Evolutionary conservation across 2,329 filamentous ascomycete species (phyloP).

Genomic region (Pyrenochaeta sp.): DNA sequence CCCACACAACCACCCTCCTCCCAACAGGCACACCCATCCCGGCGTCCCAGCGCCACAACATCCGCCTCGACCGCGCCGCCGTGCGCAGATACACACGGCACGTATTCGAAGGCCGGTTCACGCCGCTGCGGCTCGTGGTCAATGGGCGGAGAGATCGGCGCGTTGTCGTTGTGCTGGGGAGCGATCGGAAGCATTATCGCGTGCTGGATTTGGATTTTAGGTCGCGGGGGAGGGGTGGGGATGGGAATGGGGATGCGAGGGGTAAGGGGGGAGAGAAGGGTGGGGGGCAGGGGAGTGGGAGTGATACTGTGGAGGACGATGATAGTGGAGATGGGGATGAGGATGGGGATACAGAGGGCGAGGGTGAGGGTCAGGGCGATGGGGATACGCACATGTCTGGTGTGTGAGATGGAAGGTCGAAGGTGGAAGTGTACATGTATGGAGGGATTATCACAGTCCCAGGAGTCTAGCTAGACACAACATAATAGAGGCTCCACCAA

Average conservation of each 20-base stretch:
- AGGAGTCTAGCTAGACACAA: too few species aligned
- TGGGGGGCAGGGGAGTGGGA: conserved; percentile 8
- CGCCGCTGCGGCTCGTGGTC: conserved; percentile 59
- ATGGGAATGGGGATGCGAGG: conserved; percentile 21
- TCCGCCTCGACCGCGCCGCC: conserved; percentile 9
- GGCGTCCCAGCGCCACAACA: background rate
- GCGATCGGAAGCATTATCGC: conserved; percentile 61
- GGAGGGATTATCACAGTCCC: too few species aligned
- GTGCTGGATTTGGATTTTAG: conserved; percentile 62
- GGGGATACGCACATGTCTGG: too few species aligned
- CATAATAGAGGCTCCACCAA: too few species aligned
- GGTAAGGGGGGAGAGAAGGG: conserved; percentile 24
- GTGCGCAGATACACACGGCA: conserved; percentile 50
- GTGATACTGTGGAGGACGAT: conserved; percentile 15
- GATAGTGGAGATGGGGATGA: conserved; percentile 12
- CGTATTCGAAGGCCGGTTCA: conserved; percentile 57
- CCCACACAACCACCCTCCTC: conserved; percentile 10
- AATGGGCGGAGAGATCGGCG: conserved; percentile 63
- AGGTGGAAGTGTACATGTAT: too few species aligned
- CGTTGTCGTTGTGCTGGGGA: conserved; percentile 63
- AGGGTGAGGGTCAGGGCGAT: conserved; percentile 4
- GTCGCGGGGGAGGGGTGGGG: conserved; percentile 34
- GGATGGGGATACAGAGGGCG: conserved; percentile 10
- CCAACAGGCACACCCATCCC: conserved; percentile 8
- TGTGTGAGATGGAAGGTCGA: too few species aligned